These are phyloP conservation scores for Kentomonas sorsogonicus DNA, from an alignment of 208 protist genomes.

Conservation along the genomic window DNA sequence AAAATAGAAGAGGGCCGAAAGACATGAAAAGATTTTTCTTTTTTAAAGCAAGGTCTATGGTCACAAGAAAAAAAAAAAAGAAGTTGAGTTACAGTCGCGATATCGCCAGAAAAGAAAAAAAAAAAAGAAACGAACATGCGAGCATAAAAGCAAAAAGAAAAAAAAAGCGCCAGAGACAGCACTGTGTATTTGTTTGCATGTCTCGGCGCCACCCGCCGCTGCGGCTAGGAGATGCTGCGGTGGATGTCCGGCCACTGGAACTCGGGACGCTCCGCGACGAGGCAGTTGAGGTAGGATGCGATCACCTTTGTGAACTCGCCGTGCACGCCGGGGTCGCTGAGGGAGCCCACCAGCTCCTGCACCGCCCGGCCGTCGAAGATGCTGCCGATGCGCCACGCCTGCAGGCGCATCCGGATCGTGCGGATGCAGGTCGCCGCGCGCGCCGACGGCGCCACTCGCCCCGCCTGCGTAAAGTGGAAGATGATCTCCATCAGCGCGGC, in stretches of 20 bases:
- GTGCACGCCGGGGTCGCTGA: slow-evolving; percentile 38
- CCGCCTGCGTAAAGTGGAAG: slow-evolving; percentile 48
- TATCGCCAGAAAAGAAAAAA: background rate
- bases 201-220: background rate
- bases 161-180: slow-evolving; percentile 12
- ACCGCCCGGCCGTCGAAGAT: slow-evolving; percentile 24
- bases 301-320: slow-evolving; percentile 15
- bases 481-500: slow-evolving; percentile 70
- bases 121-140: background rate
- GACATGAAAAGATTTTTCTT: slow-evolving; percentile 3
- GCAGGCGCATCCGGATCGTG: slow-evolving; percentile 43
- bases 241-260: too few species aligned
- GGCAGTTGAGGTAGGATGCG: background rate
- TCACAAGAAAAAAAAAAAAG: slow-evolving; percentile 5
- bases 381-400: slow-evolving; percentile 43
- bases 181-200: slow-evolving; percentile 10
- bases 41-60: background rate
- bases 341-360: slow-evolving; percentile 31
- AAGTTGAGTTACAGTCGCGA: background rate
- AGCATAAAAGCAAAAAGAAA: slow-evolving; percentile 8
- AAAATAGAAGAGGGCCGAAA: background rate
- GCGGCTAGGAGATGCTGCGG: too few species aligned
- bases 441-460: slow-evolving; percentile 15
- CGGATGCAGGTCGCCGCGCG: slow-evolving; percentile 30
- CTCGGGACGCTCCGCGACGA: too few species aligned